phyloP scores from a whole-genome alignment of 305 asterid species.

The Rubia peregrina region DNA sequence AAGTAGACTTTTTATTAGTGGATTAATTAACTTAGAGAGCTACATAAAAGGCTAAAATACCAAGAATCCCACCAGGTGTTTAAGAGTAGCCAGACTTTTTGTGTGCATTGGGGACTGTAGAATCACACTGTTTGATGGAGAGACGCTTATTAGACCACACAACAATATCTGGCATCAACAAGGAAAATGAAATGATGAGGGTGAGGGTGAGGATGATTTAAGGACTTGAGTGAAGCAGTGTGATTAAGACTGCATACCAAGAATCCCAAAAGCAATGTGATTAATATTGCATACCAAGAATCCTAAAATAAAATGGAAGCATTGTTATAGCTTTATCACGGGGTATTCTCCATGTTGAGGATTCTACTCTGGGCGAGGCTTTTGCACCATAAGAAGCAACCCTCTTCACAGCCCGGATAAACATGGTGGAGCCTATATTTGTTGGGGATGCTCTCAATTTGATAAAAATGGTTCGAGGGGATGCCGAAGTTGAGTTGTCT shows the following conservation, averaged over 20 bases:
- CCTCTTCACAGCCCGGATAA: too few species aligned
- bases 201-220: neutral
- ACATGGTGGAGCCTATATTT: too few species aligned
- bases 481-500: too few species aligned
- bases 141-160: slow-evolving; percentile 88
- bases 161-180: slow-evolving; percentile 52
- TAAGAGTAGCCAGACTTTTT: slow-evolving; percentile 81
- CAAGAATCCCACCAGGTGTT: slow-evolving; percentile 56
- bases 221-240: neutral
- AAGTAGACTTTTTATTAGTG: neutral
- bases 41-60: neutral
- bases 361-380: too few species aligned
- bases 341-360: too few species aligned
- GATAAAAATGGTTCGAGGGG: too few species aligned
- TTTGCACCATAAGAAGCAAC: too few species aligned
- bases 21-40: neutral
- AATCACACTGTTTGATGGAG: slow-evolving; percentile 87
- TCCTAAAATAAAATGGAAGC: too few species aligned
- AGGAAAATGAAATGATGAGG: too few species aligned
- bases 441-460: too few species aligned
- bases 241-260: slow-evolving; percentile 35
- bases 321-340: too few species aligned
- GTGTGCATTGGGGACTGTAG: slow-evolving; percentile 98
- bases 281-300: too few species aligned
- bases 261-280: slow-evolving; percentile 77